A percentile compares a stretch with the other conserved stretches of the same genome.
phyloP scores from a whole-genome alignment of 2,329 filamentous ascomycete species.

The Epichloe brachyelytri region DNA sequence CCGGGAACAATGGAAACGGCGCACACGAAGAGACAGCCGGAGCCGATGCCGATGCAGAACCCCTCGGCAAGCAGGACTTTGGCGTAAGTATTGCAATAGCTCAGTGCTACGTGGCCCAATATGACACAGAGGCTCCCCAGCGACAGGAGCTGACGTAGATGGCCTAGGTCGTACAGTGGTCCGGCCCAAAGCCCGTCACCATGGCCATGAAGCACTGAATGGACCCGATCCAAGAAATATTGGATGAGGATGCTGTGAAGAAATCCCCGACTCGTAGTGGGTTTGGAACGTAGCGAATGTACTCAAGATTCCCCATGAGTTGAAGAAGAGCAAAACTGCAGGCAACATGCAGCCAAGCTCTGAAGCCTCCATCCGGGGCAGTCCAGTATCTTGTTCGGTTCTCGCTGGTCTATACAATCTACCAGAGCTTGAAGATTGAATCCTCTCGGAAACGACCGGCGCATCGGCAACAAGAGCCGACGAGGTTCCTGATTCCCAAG shows the following conservation, averaged over 20 bases:
- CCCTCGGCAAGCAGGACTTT: conserved; percentile 27
- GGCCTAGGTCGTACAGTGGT: conserved; percentile 29
- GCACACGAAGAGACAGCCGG: conserved; percentile 22
- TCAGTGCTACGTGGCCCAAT: conserved; percentile 31
- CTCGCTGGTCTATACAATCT: not conserved
- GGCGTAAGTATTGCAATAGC: conserved; percentile 31
- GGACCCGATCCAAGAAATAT: conserved; percentile 33
- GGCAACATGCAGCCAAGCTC: conserved; percentile 6
- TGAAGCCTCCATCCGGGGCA: not conserved
- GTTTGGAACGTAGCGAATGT: conserved; percentile 34
- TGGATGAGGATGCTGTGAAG: conserved; percentile 18
- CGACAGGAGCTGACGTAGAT: conserved; percentile 24
- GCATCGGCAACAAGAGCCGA: not conserved
- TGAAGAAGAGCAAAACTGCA: conserved; percentile 4
- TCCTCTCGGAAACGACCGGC: not conserved
- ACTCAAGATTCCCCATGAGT: conserved; percentile 23
- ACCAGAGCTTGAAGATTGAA: not conserved
- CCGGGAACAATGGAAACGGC: conserved; percentile 24
- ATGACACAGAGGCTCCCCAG: conserved; percentile 23
- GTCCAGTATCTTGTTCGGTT: no score
- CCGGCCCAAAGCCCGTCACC: conserved; percentile 26
- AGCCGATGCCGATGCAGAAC: conserved; percentile 25
- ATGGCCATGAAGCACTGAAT: conserved; percentile 29
- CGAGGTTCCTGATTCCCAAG: no score
- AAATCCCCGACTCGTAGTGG: conserved; percentile 28